Conservation (phyloP, 2,329 filamentous ascomycete genomes). For the Zopfia rhizophila region DNA sequence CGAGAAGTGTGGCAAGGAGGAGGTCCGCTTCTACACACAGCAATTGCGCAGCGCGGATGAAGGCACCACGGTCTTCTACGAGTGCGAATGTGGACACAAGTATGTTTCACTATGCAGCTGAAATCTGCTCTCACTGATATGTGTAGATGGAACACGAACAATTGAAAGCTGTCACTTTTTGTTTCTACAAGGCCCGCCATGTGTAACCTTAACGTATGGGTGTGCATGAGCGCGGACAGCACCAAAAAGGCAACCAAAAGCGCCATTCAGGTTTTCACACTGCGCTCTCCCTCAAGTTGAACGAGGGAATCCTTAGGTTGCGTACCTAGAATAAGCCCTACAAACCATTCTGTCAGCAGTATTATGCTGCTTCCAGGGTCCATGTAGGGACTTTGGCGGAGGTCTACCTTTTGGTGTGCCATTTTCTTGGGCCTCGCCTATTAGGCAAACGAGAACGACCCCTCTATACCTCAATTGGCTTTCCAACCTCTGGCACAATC, state of each 20-base stretch:
- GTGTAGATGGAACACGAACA: conserved; percentile 67
- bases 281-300: too few relatives aligned
- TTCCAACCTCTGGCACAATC: conserved; percentile 71
- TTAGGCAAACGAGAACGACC: not conserved
- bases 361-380: too few relatives aligned
- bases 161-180: conserved; percentile 56
- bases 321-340: too few relatives aligned
- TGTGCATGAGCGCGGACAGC: conserved; percentile 10
- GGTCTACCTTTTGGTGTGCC: too few relatives aligned
- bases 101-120: conserved; percentile 57
- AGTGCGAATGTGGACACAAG: conserved; percentile 87
- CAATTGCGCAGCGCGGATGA: conserved; percentile 94
- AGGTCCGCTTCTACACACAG: conserved; percentile 85
- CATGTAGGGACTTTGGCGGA: too few relatives aligned
- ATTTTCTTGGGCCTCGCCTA: not conserved
- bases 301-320: too few relatives aligned
- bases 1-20: conserved; percentile 79
- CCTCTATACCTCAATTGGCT: conserved; percentile 38
- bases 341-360: too few relatives aligned
- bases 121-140: conserved; percentile 23
- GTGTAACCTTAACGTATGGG: conserved; percentile 38
- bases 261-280: too few relatives aligned
- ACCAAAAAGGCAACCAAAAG: too few relatives aligned
- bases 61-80: conserved; percentile 91
- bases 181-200: conserved; percentile 20